Evolutionary conservation across 768 basidiomycete genomes (phyloP), one percentile per base, ranked within the genome.

Genomic region (Gloeostereum incarnatum): DNA sequence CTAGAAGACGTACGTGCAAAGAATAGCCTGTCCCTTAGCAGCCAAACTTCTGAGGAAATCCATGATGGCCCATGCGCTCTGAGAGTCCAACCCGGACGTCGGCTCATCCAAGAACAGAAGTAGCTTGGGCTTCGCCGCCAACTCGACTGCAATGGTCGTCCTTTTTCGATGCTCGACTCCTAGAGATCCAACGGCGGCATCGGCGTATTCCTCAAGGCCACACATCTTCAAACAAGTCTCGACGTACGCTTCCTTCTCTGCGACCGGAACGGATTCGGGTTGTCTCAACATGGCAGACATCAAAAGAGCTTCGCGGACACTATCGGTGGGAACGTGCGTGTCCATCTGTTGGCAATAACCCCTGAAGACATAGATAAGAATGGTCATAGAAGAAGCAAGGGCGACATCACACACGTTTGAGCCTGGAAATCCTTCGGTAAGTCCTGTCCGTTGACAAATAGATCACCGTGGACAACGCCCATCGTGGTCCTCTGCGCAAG

Each of bases 271-370:
- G 1, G 68, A 64, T 1, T 66, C 53, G 0, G 85, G 85, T 52
- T 90, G 89, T 23, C 88, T 79, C 23, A 91, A 63, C 36, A 70
- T 74, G 2, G 88, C 89, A 1, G 87, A 90, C 59, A 88, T 82
- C 27, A 75, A 58, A 6, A 92, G 62, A 1, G 88, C 86, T 50
- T 92, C 86, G 19, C 84, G 73, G 10, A 92, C 87, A 5, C 86
- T 91, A 2, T 75, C 59, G 6, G 78, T 75, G 18, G 76, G 70
- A 14, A 82, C 67, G 58, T 92, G 90, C 0, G 78, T 81, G 47
- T 89, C 87, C 66, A 75, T 74, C 52, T 94, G 91, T 50, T 93
- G 88, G 41, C 81, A 85, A 50, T 90, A 93, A 0, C 86, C 88
- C 34, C 78, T 82, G 20, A 6, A 42, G 29, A 44, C 40, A 31